A percentile compares a stretch with the other conserved stretches of the same genome.
Conservation (phyloP, 2,329 filamentous ascomycete genomes). For the Alternaria postmessia region DNA sequence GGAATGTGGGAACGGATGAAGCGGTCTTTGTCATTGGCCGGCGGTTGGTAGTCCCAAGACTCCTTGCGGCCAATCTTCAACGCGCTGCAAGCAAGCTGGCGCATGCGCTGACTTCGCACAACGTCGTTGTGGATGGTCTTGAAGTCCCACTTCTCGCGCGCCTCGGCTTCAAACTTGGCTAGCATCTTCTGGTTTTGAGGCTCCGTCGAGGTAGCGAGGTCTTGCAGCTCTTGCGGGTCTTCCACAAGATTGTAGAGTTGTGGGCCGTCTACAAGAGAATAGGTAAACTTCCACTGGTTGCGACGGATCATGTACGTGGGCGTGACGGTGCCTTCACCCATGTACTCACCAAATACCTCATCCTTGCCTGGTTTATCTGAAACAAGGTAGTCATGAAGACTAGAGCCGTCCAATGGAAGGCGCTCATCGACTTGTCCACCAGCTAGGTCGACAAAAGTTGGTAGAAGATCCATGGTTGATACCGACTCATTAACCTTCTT, state of each 20-base stretch:
- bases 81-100: constrained; percentile 80
- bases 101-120: constrained; percentile 77
- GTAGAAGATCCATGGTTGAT: constrained; percentile 88
- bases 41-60: constrained; percentile 85
- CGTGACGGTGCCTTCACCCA: constrained; percentile 87
- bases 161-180: constrained; percentile 75
- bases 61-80: constrained; percentile 73
- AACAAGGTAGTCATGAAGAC: constrained; percentile 60
- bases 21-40: constrained; percentile 72
- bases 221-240: constrained; percentile 80
- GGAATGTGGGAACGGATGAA: constrained; percentile 83
- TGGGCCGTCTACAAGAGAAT: constrained; percentile 81
- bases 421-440: constrained; percentile 72
- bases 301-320: constrained; percentile 95
- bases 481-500: constrained; percentile 84
- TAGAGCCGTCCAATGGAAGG: constrained; percentile 86
- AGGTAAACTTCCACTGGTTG: constrained; percentile 89
- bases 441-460: constrained; percentile 85
- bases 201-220: constrained; percentile 64
- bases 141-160: constrained; percentile 80
- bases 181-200: constrained; percentile 52
- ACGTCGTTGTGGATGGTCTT: constrained; percentile 77
- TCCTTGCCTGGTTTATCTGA: constrained; percentile 69
- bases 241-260: constrained; percentile 81
- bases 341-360: constrained; percentile 94